phyloP scores from a whole-genome alignment of 192 early-diverging fungal species.

The Funneliformis geosporum region DNA sequence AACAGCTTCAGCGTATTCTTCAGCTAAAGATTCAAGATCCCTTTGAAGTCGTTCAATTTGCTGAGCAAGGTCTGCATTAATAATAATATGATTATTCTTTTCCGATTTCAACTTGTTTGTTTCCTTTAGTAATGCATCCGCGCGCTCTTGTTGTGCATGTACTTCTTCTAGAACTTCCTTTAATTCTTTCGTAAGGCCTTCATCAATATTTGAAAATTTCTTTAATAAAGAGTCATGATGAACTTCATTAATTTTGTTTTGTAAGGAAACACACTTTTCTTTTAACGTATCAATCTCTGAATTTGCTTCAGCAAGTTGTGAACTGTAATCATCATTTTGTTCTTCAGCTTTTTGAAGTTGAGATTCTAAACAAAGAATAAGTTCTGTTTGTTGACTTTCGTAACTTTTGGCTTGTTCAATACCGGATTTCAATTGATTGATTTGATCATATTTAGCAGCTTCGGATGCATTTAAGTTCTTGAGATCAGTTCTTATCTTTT shows the following conservation, averaged over 20 bases:
- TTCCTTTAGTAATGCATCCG: not conserved
- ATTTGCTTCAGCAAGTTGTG: not conserved
- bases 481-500: not conserved
- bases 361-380: not conserved
- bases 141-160: not conserved
- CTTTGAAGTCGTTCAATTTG: constrained; percentile 38
- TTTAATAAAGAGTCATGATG: constrained; percentile 3
- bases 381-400: not conserved
- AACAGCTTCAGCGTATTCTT: constrained; percentile 40
- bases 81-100: not conserved
- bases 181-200: constrained; percentile 15
- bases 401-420: not conserved
- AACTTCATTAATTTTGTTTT: constrained; percentile 9
- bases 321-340: not conserved
- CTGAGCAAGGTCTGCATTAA: not conserved
- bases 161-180: not conserved
- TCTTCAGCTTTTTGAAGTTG: constrained; percentile 8
- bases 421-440: not conserved
- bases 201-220: not conserved
- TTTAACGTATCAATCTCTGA: constrained; percentile 7
- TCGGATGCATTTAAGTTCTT: not conserved
- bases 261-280: not conserved
- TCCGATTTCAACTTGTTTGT: not conserved
- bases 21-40: constrained; percentile 42
- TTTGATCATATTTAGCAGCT: not conserved